Conservation (phyloP, 1,284 basidiomycete genomes). For the Ceratobasidium sp. region DNA sequence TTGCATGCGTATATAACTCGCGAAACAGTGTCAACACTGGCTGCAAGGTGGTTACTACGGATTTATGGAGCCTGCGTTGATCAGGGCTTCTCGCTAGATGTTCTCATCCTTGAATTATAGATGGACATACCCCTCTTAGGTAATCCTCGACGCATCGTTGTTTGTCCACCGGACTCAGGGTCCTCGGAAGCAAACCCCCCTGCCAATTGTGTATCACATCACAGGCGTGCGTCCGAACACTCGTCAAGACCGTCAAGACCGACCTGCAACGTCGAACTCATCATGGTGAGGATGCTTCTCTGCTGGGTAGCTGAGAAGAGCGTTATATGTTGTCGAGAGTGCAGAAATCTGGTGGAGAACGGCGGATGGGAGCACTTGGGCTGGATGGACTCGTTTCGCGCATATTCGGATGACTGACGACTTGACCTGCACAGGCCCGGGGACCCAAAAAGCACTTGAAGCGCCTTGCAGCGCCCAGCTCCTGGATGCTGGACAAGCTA, state of each 20-base stretch:
- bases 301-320: background rate
- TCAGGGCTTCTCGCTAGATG: too few species aligned
- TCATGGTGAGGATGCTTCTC: conserved; percentile 12
- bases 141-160: too few species aligned
- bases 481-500: conserved; percentile 99
- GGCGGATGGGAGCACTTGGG: conserved; percentile 10
- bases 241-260: conserved; percentile 36
- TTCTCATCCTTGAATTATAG: too few species aligned
- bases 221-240: conserved; percentile 24
- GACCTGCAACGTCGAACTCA: conserved; percentile 14
- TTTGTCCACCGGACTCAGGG: background rate
- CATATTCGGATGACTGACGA: background rate
- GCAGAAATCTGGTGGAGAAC: background rate
- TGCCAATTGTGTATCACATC: conserved; percentile 2
- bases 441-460: conserved; percentile 99
- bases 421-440: conserved; percentile 67
- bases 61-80: too few species aligned
- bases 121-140: too few species aligned
- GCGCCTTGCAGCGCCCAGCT: conserved; percentile 95
- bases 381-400: conserved; percentile 6
- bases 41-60: too few species aligned
- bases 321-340: background rate
- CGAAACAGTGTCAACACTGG: too few species aligned
- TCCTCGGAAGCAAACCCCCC: conserved; percentile 16
- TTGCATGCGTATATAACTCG: too few species aligned